Conservation (phyloP, 2,329 filamentous ascomycete species). For the Fusarium zealandicum region DNA sequence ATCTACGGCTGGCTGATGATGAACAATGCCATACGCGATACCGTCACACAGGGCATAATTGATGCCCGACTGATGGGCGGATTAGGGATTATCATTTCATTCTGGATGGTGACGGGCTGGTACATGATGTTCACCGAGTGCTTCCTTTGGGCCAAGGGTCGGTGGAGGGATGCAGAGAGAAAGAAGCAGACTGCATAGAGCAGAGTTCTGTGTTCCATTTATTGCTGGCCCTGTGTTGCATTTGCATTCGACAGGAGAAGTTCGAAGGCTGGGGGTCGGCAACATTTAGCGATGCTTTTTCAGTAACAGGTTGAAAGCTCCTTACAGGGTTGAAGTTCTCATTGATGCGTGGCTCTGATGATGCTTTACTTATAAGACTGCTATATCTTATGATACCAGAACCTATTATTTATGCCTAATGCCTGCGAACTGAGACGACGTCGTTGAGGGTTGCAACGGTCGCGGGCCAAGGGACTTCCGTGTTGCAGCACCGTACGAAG, state of each 20-base stretch:
- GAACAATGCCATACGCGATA: conserved; percentile 49
- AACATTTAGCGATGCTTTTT: conserved; percentile 8
- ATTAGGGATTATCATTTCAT: conserved; percentile 55
- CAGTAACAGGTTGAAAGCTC: conserved; percentile 14
- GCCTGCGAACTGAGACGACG: conserved; percentile 9
- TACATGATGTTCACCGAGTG: conserved; percentile 59
- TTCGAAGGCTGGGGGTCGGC: conserved; percentile 6
- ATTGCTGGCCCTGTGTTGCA: conserved; percentile 5
- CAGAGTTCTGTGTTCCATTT: background rate
- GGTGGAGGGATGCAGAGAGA: conserved; percentile 42
- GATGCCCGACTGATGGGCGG: conserved; percentile 55
- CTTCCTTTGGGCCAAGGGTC: conserved; percentile 50
- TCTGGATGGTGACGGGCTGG: conserved; percentile 57
- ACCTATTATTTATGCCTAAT: conserved; percentile 12
- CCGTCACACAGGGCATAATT: conserved; percentile 48
- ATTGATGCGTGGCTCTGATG: conserved; percentile 3
- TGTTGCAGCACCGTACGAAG: conserved; percentile 21
- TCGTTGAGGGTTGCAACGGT: conserved; percentile 23
- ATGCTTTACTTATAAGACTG: conserved; percentile 9
- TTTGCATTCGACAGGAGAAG: conserved; percentile 8
- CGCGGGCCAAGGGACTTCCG: conserved; percentile 17
- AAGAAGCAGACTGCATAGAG: conserved; percentile 26
- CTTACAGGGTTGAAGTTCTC: conserved; percentile 21
- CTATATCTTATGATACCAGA: conserved; percentile 34
- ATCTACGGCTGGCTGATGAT: conserved; percentile 55